phyloP scores from a whole-genome alignment of 129 eudicot species.

The Cynara cardunculus region DNA sequence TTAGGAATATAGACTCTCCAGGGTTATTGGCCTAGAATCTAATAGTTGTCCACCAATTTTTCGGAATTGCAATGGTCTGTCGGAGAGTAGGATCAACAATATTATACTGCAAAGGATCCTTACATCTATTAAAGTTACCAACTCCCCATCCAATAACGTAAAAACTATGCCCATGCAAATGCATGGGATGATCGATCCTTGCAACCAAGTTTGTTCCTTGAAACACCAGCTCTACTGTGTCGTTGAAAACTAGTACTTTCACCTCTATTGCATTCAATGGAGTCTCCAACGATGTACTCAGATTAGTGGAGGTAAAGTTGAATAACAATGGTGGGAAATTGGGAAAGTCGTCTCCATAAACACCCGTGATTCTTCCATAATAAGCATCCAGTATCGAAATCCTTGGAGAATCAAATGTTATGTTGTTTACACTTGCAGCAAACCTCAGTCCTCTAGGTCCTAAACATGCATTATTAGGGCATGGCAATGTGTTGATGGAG shows the following conservation, averaged over 20 bases:
- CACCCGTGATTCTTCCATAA: constrained; percentile 31
- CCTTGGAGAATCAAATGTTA: constrained; percentile 21
- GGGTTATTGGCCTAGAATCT: constrained; percentile 62
- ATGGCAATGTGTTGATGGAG: no score
- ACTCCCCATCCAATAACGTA: constrained; percentile 59
- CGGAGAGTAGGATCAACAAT: constrained; percentile 55
- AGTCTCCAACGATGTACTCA: background rate
- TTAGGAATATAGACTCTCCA: constrained; percentile 12
- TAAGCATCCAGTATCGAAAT: constrained; percentile 35
- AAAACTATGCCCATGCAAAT: constrained; percentile 60
- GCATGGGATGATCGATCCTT: constrained; percentile 24
- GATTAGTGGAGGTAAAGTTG: constrained; percentile 35
- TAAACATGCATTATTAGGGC: background rate
- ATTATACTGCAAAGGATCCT: constrained; percentile 42
- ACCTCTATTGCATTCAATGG: constrained; percentile 30
- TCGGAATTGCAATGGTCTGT: constrained; percentile 53
- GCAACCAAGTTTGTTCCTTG: constrained; percentile 45
- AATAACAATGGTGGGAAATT: constrained; percentile 36
- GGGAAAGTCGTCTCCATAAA: constrained; percentile 37
- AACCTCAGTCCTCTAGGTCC: constrained; percentile 30
- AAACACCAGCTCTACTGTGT: constrained; percentile 43
- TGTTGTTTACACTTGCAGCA: constrained; percentile 40
- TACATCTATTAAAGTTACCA: constrained; percentile 40
- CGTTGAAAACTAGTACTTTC: constrained; percentile 22
- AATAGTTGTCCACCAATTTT: background rate